Evolutionary conservation across 352 stramenopile genomes (phyloP).

Genomic region (Pythium phragmitis): DNA sequence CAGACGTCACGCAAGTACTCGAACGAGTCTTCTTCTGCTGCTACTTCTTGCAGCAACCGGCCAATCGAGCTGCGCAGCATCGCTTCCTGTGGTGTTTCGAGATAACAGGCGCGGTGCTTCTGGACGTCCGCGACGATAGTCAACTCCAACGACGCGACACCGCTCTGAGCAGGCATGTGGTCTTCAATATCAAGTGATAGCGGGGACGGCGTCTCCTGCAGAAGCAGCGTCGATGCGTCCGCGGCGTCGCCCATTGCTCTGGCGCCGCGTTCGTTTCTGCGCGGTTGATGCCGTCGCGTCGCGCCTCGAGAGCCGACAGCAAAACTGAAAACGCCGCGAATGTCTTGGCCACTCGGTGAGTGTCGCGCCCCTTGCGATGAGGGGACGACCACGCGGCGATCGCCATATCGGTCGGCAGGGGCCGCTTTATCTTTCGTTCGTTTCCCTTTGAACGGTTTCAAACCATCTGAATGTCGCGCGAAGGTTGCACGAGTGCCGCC

Average conservation of each 20-base stretch:
- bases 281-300: background rate
- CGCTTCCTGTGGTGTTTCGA: constrained; percentile 27
- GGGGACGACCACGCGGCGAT: background rate
- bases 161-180: background rate
- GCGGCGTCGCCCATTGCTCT: constrained; percentile 4
- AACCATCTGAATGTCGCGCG: constrained; percentile 22
- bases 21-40: constrained; percentile 42
- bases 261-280: background rate
- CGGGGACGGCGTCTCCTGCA: constrained; percentile 13
- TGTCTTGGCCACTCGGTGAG: background rate
- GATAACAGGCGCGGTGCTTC: background rate
- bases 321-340: background rate
- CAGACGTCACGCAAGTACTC: constrained; percentile 69
- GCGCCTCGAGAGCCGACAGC: background rate
- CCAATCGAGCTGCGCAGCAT: constrained; percentile 48
- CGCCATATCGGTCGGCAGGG: background rate
- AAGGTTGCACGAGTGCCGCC: constrained; percentile 33
- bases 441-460: constrained; percentile 5
- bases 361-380: background rate
- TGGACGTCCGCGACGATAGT: background rate
- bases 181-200: constrained; percentile 2
- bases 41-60: constrained; percentile 53
- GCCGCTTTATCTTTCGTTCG: background rate
- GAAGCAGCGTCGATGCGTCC: constrained; percentile 4
- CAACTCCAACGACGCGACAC: background rate